Conservation (phyloP, 805 yeast genomes). For the Ogataea dorogensis region DNA sequence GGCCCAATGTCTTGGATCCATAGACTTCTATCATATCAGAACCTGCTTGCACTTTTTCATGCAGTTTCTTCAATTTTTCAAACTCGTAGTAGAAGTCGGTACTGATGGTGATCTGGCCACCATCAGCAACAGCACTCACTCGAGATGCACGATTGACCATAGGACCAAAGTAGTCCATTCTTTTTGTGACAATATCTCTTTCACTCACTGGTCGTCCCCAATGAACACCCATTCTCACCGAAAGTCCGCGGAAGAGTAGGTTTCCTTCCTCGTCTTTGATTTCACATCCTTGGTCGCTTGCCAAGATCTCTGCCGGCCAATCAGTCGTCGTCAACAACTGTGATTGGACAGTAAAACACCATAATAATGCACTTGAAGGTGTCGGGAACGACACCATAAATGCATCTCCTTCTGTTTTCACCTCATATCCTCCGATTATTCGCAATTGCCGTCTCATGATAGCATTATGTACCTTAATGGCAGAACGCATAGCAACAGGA, state of each 20-base stretch:
- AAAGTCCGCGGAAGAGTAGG: slow-evolving; percentile 77
- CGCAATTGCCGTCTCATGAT: slow-evolving; percentile 92
- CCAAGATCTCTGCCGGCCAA: slow-evolving; percentile 93
- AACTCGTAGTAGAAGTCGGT: slow-evolving; percentile 78
- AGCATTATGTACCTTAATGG: slow-evolving; percentile 90
- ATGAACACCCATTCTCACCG: slow-evolving; percentile 97
- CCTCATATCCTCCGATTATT: slow-evolving; percentile 96
- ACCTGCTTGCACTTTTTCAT: slow-evolving; percentile 38
- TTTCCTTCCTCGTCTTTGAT: slow-evolving; percentile 60
- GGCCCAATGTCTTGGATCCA: slow-evolving; percentile 37
- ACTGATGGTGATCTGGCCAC: slow-evolving; percentile 93
- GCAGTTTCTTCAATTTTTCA: slow-evolving; percentile 51
- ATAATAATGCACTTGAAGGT: slow-evolving; percentile 81
- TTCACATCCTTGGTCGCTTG: slow-evolving; percentile 80
- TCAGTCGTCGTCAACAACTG: slow-evolving; percentile 74
- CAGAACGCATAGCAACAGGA: slow-evolving; percentile 94
- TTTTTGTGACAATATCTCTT: slow-evolving; percentile 86
- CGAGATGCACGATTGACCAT: slow-evolving; percentile 96
- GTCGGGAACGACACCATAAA: slow-evolving; percentile 97
- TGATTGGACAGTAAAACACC: slow-evolving; percentile 93
- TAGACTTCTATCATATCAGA: slow-evolving; percentile 39
- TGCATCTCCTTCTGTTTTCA: slow-evolving; percentile 98
- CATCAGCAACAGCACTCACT: slow-evolving; percentile 92
- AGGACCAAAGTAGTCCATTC: slow-evolving; percentile 99
- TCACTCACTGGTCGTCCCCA: slow-evolving; percentile 99